A percentile compares a stretch with the other conserved stretches of the same genome.
phyloP scores from a whole-genome alignment of 2,329 filamentous ascomycete genomes.

The Botrytis fragariae region DNA sequence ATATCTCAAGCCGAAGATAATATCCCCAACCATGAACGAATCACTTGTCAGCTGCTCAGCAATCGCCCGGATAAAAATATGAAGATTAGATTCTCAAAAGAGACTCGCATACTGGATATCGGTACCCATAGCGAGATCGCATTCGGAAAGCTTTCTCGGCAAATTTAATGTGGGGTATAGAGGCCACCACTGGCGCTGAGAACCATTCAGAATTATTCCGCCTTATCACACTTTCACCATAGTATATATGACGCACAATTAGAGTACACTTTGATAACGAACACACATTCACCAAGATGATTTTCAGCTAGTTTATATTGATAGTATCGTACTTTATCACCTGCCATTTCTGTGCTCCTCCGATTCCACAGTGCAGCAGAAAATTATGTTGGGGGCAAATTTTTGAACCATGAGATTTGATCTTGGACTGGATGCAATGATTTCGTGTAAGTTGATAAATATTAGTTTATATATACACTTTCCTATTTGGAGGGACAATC shows the following conservation, averaged over 20 bases:
- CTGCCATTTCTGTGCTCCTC: neutral
- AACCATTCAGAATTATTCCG: neutral
- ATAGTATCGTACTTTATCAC: neutral
- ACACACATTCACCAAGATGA: too few species aligned
- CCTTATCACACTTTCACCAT: too few species aligned
- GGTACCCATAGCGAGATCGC: too few species aligned
- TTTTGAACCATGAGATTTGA: neutral
- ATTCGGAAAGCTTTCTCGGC: too few species aligned
- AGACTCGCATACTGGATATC: too few species aligned
- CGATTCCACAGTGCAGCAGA: too few species aligned
- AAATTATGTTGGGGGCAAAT: neutral
- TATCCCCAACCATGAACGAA: too few species aligned
- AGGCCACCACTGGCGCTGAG: accelerated
- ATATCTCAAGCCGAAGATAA: too few species aligned
- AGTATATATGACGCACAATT: neutral
- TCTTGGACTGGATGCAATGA: neutral
- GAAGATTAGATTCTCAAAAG: too few species aligned
- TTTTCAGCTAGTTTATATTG: too few species aligned
- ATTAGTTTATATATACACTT: neutral
- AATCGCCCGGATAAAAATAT: too few species aligned
- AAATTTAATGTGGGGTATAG: neutral
- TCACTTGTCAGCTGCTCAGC: too few species aligned
- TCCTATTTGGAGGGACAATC: neutral
- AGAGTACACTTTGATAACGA: neutral
- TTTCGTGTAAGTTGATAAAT: neutral